Base-by-base conservation (phyloP, 768 basidiomycete genomes). In the Terana coerulea region DNA sequence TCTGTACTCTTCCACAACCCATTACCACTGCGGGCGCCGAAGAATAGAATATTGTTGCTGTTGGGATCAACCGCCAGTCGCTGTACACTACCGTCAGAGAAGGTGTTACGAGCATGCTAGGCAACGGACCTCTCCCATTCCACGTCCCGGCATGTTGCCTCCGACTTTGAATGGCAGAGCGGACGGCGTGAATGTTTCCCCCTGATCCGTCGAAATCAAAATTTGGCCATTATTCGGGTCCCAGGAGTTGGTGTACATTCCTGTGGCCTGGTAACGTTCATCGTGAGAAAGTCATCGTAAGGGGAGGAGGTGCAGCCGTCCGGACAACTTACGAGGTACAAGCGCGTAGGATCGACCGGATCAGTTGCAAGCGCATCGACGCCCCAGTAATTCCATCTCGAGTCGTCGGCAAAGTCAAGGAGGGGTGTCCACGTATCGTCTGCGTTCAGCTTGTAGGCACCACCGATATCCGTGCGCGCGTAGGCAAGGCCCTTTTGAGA, bases 131-230 rank as follows among this genome's bases (percentile, higher is more conserved):
- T 80, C 79, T 62, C 79, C 76, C 77, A 83, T 77, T 59, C 81
- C 84, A 62, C 83, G 80, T 42, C 82, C 83, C 29, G 83, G 83
- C 82, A 82, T 83, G 61, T 84, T 83, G 8, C 82, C 82, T 25
- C 83, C 82, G 26, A 83, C 76, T 56, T 86, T 86, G 74, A 85
- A 84, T 0, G 83, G 77, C 1, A 86, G 65, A 8, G 61, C 56
- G 5, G 79, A 76, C 1, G 74, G 57, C 1, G 73, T 78, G 60
- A 75, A 86, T 0, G 79, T 79, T n/a, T 71, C 60, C 9, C 84
- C 83, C 48, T 73, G 70, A 59, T 86, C 77, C 5, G 72, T 74
- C n/a, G 83, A 84, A 31, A 79, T 76, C 11, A 85, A 67, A 33
- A 86, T 83, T 49, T 78, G 75, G 4, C 82, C 83, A 48, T 83